Percentiles rank a stretch among this genome's conserved stretches.
These are phyloP conservation scores for Trametes sanguinea DNA, from an alignment of 768 basidiomycete species.

Conservation along the genomic window DNA sequence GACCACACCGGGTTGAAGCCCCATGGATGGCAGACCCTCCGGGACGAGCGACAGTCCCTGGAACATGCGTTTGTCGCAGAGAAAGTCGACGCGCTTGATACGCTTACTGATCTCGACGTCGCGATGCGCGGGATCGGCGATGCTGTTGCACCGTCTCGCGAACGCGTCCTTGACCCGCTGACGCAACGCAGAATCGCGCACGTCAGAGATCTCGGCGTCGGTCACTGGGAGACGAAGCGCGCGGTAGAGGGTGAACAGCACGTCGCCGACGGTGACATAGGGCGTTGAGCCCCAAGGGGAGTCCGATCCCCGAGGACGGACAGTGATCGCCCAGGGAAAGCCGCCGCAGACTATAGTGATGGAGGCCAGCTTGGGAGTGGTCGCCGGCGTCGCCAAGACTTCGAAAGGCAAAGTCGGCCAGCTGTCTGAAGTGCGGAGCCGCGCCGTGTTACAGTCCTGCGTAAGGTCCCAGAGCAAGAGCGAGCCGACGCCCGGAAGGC, in stretches of 20 bases:
- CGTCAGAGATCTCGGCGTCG: constrained; percentile 40
- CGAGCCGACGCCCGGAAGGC: constrained; percentile 2
- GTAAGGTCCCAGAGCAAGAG: constrained; percentile 23
- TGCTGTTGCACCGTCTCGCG: constrained; percentile 40
- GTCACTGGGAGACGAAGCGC: constrained; percentile 45
- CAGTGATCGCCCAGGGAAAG: constrained; percentile 40
- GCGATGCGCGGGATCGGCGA: constrained; percentile 33
- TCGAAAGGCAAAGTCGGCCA: constrained; percentile 3
- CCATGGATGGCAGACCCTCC: constrained; percentile 20
- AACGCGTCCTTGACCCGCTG: constrained; percentile 46
- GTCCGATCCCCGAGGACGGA: constrained; percentile 28
- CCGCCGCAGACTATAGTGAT: constrained; percentile 35
- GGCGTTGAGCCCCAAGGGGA: constrained; percentile 24
- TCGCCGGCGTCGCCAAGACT: constrained; percentile 33
- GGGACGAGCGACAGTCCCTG: constrained; percentile 25
- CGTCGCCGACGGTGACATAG: constrained; percentile 48
- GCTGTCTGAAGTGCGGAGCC: not conserved
- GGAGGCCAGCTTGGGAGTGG: constrained; percentile 31
- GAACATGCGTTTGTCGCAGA: constrained; percentile 35
- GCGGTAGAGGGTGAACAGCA: constrained; percentile 48
- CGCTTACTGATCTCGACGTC: constrained; percentile 48
- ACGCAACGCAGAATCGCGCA: constrained; percentile 34
- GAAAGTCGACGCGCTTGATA: constrained; percentile 57
- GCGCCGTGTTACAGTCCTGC: constrained; percentile 8
- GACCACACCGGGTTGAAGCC: constrained; percentile 21